These are phyloP conservation scores for Ogataea zsoltii DNA, from an alignment of 805 yeast species.

Conservation along the genomic window DNA sequence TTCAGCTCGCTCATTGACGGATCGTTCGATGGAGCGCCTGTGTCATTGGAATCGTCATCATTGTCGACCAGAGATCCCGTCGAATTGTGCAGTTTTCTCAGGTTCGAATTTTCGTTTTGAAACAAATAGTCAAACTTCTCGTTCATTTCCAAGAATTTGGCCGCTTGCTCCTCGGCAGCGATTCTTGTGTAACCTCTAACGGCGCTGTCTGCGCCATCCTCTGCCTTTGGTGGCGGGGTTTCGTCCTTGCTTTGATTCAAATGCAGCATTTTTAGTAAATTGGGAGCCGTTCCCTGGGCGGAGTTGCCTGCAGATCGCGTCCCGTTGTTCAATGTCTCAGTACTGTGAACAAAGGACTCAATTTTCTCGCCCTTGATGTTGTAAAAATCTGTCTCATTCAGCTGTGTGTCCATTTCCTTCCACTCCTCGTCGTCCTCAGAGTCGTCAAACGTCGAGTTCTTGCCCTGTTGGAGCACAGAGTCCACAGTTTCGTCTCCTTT, in stretches of 20 bases:
- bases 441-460: conserved; percentile 16
- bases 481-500: neutral
- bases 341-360: conserved; percentile 36
- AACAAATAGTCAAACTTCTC: conserved; percentile 55
- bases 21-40: conserved; percentile 7
- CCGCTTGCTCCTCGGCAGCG: conserved; percentile 83
- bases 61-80: conserved; percentile 20
- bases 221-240: conserved; percentile 1
- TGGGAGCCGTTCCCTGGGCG: neutral
- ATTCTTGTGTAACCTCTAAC: conserved; percentile 84
- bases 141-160: conserved; percentile 56
- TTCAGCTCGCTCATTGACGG: conserved; percentile 38
- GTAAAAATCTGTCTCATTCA: conserved; percentile 68
- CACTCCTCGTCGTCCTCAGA: conserved; percentile 52
- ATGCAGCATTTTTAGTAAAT: conserved; percentile 5
- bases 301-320: conserved; percentile 1
- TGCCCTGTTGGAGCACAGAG: neutral
- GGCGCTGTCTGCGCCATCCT: conserved; percentile 39
- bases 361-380: conserved; percentile 75
- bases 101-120: conserved; percentile 34
- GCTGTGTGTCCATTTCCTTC: conserved; percentile 85
- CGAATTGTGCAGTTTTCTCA: conserved; percentile 30
- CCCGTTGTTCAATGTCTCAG: conserved; percentile 22
- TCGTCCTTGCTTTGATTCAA: conserved; percentile 8
- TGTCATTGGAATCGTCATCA: conserved; percentile 12